Evolutionary conservation across 1,284 basidiomycete genomes (phyloP).

Genomic region (Ceratorhiza oryzae-sativae): DNA sequence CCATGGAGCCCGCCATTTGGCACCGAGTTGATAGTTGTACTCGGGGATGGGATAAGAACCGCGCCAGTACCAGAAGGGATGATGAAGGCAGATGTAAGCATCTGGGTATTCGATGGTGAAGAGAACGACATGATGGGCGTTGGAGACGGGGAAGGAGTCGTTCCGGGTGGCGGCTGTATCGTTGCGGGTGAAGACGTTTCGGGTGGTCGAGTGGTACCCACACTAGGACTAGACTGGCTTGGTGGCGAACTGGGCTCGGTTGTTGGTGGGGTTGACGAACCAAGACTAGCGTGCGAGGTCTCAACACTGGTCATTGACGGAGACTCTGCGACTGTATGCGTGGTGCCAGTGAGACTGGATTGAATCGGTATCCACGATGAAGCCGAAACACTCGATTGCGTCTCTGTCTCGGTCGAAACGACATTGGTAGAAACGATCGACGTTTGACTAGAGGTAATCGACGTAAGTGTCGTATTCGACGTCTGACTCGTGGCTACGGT

Average conservation of each 20-base stretch:
- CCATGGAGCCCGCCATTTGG: neutral
- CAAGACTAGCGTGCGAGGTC: neutral
- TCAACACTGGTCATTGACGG: neutral
- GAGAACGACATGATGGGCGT: neutral
- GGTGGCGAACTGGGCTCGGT: neutral
- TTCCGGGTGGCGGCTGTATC: neutral
- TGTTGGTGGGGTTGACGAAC: neutral
- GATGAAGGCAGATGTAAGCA: neutral
- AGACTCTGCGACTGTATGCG: conserved; percentile 13
- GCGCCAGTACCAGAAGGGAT: neutral
- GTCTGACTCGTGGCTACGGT: neutral
- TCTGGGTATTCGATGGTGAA: neutral
- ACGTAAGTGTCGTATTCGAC: neutral
- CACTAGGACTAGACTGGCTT: neutral
- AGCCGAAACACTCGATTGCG: neutral
- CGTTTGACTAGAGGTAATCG: neutral
- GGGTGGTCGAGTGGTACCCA: neutral
- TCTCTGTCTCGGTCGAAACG: neutral
- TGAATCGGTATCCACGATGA: neutral
- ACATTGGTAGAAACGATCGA: neutral
- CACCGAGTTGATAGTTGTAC: neutral
- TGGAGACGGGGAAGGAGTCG: neutral
- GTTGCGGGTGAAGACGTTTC: neutral
- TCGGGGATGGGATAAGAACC: conserved; percentile 1
- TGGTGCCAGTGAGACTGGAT: neutral